Conservation (phyloP, 805 yeast genomes). For the Yarrowia deformans region DNA sequence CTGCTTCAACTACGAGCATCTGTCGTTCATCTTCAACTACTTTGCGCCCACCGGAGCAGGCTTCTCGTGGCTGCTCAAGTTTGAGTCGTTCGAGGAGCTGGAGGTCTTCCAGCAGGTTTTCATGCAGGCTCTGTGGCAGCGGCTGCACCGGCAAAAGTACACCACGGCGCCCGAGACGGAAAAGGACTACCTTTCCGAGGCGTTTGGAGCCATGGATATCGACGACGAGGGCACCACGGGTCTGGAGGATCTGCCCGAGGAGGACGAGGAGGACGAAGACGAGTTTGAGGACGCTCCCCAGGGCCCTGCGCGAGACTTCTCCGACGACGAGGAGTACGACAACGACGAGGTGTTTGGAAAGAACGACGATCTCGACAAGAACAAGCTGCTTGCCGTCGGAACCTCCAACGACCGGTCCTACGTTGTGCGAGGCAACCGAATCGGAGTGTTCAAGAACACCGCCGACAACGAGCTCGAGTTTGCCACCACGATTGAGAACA, state of each 20-base stretch:
- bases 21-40: conserved; percentile 72
- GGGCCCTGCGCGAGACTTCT: conserved; percentile 47
- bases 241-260: conserved; percentile 51
- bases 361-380: conserved; percentile 52
- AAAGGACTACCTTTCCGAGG: conserved; percentile 63
- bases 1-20: conserved; percentile 63
- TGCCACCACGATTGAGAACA: conserved; percentile 69
- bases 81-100: conserved; percentile 54
- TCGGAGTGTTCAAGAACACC: conserved; percentile 78
- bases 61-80: conserved; percentile 70
- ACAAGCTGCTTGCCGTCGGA: conserved; percentile 75
- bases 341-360: conserved; percentile 48
- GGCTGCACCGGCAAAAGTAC: conserved; percentile 55
- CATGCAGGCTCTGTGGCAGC: conserved; percentile 67
- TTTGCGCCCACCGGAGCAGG: conserved; percentile 53
- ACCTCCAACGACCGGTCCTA: conserved; percentile 73
- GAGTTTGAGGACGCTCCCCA: conserved; percentile 44
- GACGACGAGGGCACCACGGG: conserved; percentile 49
- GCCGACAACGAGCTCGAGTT: conserved; percentile 62
- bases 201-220: conserved; percentile 56
- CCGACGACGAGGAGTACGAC: conserved; percentile 51
- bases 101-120: conserved; percentile 61
- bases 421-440: conserved; percentile 77
- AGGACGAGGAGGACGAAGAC: conserved; percentile 51
- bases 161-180: conserved; percentile 54